Evolutionary conservation across 176 grass and related monocot species (phyloP), one percentile per base, ranked within the genome.

Genomic region (Eleusine coracana): DNA sequence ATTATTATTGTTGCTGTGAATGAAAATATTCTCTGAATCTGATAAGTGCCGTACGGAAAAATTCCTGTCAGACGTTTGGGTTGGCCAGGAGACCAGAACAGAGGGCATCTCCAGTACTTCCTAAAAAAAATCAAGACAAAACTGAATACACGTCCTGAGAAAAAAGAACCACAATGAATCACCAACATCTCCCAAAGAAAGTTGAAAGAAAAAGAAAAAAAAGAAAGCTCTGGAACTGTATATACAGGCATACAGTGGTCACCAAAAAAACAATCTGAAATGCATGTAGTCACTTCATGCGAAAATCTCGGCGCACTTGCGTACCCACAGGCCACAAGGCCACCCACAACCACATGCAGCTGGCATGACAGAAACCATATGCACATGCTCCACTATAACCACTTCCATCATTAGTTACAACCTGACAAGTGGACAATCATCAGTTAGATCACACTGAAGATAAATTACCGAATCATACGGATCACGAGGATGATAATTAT

Each of bases 371-470:
- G 20, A 64, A 76, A 81, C 71, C 13, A 3, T 42, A 71, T 8
- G 16, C 42, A 64, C 55, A 52, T 40, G 44, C 37, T 65, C 76
- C 60, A 66, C 46, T 56, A n/a, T 11, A 36, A 21, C 36, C 42
- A 71, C 17, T 27, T 71, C 5, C 82, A 45, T 46, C 77, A 48
- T 76, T 71, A 64, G 63, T 85, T 85, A 89, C 65, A 71, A 31
- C 52, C 88, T 78, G 21, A 56, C 62, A 67, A 60, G 34, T 73
- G 18, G 10, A 71, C 70, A 82, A 20, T 39, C 4, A 2, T 27
- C 65, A n/a, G 41, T 76, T 76, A 71, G 20, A 25, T 80, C 39
- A n/a, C 17, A 39, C 0, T 17, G 10, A 75, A 11, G 44, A 67
- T 40, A 75, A n/a, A 46, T 59, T 25, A 61, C n/a, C 21, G 17